These are phyloP conservation scores for Xylogone sp. DNA, from an alignment of 2,329 filamentous ascomycete species.

Conservation along the genomic window DNA sequence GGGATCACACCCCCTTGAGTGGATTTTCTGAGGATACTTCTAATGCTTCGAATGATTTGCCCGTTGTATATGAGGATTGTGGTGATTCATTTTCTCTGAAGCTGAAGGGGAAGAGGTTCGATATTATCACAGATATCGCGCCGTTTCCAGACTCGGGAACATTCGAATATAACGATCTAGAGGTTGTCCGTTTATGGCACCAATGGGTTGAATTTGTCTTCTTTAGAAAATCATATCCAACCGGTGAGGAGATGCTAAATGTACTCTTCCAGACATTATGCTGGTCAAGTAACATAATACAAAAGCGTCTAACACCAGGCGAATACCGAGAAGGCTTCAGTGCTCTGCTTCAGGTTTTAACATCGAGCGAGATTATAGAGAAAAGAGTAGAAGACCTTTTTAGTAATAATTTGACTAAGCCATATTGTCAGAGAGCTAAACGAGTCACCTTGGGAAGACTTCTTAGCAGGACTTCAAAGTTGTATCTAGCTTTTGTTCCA, in stretches of 20 bases:
- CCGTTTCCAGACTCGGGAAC: neutral
- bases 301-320: neutral
- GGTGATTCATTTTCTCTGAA: neutral
- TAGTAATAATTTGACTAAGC: neutral
- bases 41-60: neutral
- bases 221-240: neutral
- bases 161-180: neutral
- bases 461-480: neutral
- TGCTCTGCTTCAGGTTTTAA: neutral
- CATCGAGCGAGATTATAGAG: neutral
- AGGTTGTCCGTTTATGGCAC: neutral
- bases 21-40: neutral
- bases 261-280: constrained; percentile 1
- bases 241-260: neutral
- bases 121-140: neutral
- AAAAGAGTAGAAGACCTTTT: neutral
- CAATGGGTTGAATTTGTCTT: neutral
- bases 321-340: constrained; percentile 2
- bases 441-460: neutral
- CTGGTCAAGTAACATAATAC: neutral
- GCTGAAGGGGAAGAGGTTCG: constrained; percentile 1
- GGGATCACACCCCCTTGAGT: neutral
- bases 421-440: constrained; percentile 1
- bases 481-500: neutral
- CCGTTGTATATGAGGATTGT: neutral